Percentiles rank a stretch among this genome's conserved stretches.
Conservation (phyloP, 495 filamentous ascomycete genomes). For the Annulohypoxylon maeteangense region DNA sequence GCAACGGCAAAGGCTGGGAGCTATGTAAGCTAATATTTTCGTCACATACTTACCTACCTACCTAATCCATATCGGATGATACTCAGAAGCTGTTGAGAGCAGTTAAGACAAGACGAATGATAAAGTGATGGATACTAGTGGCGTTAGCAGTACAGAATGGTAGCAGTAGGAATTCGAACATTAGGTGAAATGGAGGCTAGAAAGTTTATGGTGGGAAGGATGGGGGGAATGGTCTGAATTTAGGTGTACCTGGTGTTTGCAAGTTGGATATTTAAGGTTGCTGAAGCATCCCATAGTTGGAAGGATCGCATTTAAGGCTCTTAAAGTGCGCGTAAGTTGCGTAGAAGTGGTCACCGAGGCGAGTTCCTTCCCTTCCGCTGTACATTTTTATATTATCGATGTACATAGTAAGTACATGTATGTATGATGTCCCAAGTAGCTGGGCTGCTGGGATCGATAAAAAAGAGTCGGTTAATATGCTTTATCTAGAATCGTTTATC, state of each 20-base stretch:
- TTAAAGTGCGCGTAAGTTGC: constrained; percentile 7
- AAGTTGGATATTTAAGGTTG: constrained; percentile 36
- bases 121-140: neutral
- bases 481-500: constrained; percentile 18
- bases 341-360: constrained; percentile 17
- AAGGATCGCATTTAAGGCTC: neutral
- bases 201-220: constrained; percentile 31
- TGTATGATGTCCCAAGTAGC: neutral
- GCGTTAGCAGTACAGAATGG: neutral
- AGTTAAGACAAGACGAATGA: neutral
- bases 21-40: neutral
- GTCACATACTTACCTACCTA: constrained; percentile 14
- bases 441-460: neutral
- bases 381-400: neutral
- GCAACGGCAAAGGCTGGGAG: constrained; percentile 2
- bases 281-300: constrained; percentile 11
- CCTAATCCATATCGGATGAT: constrained; percentile 13
- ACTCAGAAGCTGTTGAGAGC: neutral
- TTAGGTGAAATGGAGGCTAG: constrained; percentile 3
- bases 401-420: neutral
- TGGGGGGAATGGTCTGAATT: constrained; percentile 19
- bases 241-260: constrained; percentile 28
- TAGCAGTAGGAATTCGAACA: neutral
- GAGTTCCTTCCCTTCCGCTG: neutral
- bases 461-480: constrained; percentile 5